Evolutionary conservation across 371 early-diverging fungal genomes (phyloP).

Genomic region (Mucor mucedo): DNA sequence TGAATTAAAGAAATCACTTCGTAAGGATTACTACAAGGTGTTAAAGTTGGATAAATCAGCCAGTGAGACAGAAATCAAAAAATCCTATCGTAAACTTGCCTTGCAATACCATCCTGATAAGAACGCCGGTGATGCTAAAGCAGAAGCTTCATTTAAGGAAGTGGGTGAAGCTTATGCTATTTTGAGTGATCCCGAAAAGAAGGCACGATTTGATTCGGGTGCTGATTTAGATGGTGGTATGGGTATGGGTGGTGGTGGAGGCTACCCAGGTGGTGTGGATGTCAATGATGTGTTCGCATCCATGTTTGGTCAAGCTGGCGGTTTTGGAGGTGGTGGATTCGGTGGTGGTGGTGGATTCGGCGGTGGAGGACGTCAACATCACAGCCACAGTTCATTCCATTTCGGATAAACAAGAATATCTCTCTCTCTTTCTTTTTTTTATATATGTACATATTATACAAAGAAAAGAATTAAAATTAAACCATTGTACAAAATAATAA

Average conservation of each 20-base stretch:
- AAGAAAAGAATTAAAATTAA: conserved; percentile 2
- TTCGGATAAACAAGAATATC: conserved; percentile 44
- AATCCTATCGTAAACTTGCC: conserved; percentile 89
- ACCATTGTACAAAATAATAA: conserved; percentile 4
- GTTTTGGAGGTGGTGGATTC: conserved; percentile 47
- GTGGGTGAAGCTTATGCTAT: conserved; percentile 81
- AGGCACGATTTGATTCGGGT: conserved; percentile 78
- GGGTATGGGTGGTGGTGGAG: conserved; percentile 38
- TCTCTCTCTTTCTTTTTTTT: too few species aligned
- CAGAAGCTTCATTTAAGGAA: conserved; percentile 85
- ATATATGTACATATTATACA: background rate
- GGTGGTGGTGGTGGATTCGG: conserved; percentile 32
- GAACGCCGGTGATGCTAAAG: conserved; percentile 67
- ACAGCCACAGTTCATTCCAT: conserved; percentile 51
- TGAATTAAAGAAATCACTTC: conserved; percentile 76
- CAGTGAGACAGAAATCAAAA: conserved; percentile 86
- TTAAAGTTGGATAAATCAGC: conserved; percentile 86
- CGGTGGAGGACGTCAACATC: conserved; percentile 39
- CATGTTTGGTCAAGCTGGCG: conserved; percentile 57
- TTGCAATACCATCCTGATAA: conserved; percentile 89
- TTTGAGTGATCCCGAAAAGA: conserved; percentile 83
- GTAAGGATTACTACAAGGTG: conserved; percentile 93
- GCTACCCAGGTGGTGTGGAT: conserved; percentile 60
- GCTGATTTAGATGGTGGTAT: conserved; percentile 77
- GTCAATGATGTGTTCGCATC: conserved; percentile 69